Base-by-base conservation (phyloP, 352 stramenopile genomes). In the Pythium oligandrum region DNA sequence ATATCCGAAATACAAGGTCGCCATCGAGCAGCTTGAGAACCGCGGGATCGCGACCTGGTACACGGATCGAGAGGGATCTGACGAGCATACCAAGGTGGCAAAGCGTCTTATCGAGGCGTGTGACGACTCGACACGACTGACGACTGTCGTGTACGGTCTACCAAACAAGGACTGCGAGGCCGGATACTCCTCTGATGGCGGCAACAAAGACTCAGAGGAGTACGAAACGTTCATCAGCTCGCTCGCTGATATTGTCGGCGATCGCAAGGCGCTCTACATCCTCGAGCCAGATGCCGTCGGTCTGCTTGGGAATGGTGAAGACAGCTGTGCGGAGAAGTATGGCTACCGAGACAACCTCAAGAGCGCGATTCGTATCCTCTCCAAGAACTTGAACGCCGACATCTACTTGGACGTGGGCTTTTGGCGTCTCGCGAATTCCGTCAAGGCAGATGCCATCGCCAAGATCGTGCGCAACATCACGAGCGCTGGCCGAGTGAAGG, bases 91-190 rank as follows among this genome's bases (percentile, higher is more conserved):
- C 9, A 44, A 64, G 12, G 76, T 59, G n/a, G 57, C 57, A 34
- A 52, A 54, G 44, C 57, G 56, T n/a, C 55, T 87, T 32, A 73
- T 77, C 3, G 63, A 51, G 6, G 32, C 59, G 2, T 88, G 76
- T 38, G 55, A 52, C 1, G 62, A 68, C 32, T 56, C 64, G 36
- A 62, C 66, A 10, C 68, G 77, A 6, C 64, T 88, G 40, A 64
- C 32, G 53, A 48, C 88, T 39, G 75, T 90, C 5, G 69, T 90
- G 38, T 88, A 90, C 64, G 81, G 78, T 3, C 56, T 91, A 26
- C 75, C 78, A 3, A 82, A 88, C 62, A 90, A 90, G 50, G 78
- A 92, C 66, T 92, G 81, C 46, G 68, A 73, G 4, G 72, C 71
- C 0, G 70, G 68, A 36, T 75, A 81, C 50, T 88, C 75, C 52